phyloP scores from a whole-genome alignment of 176 grass and related monocot species.

The Miscanthus lutarioriparius region DNA sequence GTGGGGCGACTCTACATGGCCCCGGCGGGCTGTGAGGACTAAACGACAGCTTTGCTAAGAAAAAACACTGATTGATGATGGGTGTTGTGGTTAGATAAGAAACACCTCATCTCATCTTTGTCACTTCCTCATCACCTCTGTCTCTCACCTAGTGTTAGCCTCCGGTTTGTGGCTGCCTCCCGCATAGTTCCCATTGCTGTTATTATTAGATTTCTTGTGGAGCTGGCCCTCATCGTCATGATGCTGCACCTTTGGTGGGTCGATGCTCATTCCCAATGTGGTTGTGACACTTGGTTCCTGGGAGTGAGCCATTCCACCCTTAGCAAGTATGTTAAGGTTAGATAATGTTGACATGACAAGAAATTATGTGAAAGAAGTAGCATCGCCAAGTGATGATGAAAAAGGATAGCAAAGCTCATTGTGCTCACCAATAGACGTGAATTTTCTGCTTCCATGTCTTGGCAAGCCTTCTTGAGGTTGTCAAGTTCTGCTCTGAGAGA shows the following conservation, averaged over 20 bases:
- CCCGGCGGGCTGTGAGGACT: conserved; percentile 52
- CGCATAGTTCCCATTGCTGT: conserved; percentile 48
- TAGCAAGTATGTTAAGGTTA: conserved; percentile 12
- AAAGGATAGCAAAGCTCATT: conserved; percentile 7
- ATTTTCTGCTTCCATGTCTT: conserved; percentile 66
- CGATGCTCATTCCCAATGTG: conserved; percentile 51
- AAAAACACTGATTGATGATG: conserved; percentile 59
- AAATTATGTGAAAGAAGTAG: neutral
- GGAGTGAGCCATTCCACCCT: conserved; percentile 39
- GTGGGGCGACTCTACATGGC: conserved; percentile 61
- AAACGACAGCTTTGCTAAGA: conserved; percentile 53
- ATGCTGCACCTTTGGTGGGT: conserved; percentile 37
- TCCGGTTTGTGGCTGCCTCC: conserved; percentile 47
- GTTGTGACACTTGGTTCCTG: conserved; percentile 43
- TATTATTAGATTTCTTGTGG: conserved; percentile 50
- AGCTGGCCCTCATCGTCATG: conserved; percentile 40
- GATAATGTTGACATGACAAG: neutral
- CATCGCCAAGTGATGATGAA: neutral
- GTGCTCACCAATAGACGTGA: conserved; percentile 57
- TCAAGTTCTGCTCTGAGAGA: conserved; percentile 61
- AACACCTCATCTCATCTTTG: conserved; percentile 70
- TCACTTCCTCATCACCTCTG: conserved; percentile 22
- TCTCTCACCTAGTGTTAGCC: conserved; percentile 60
- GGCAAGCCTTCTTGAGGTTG: conserved; percentile 65
- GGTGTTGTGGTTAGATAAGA: conserved; percentile 69